Conservation (phyloP, 2,329 filamentous ascomycete genomes). For the Sporothrix variecibatus region DNA sequence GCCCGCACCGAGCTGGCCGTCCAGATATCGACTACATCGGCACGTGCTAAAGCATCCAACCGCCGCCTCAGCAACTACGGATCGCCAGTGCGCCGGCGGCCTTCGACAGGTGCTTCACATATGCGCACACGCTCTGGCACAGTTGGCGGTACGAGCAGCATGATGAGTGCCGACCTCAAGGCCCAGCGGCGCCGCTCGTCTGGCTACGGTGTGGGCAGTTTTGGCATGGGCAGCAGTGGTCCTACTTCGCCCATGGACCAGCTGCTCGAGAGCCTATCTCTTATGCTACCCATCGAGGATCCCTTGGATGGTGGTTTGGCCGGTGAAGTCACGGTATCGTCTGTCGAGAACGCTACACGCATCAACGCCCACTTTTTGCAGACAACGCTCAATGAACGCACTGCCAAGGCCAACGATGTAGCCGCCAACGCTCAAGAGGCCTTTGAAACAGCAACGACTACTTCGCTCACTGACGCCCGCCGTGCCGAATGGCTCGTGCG, state of each 20-base stretch:
- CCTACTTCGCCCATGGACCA: constrained; percentile 48
- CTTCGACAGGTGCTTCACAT: constrained; percentile 38
- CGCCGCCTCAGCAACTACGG: constrained; percentile 33
- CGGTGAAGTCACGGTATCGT: not conserved
- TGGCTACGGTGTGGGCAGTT: constrained; percentile 29
- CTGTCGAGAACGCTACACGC: constrained; percentile 14
- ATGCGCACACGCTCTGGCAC: constrained; percentile 38
- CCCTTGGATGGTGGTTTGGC: constrained; percentile 20
- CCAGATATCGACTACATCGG: constrained; percentile 29
- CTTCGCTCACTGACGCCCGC: constrained; percentile 50
- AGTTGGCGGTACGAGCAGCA: constrained; percentile 15
- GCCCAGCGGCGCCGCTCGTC: constrained; percentile 41
- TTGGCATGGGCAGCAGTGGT: constrained; percentile 38
- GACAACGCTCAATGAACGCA: constrained; percentile 44
- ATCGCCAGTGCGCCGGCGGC: constrained; percentile 41
- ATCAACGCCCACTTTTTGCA: constrained; percentile 34
- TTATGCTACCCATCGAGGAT: constrained; percentile 44
- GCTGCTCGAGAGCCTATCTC: constrained; percentile 51
- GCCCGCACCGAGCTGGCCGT: constrained; percentile 48
- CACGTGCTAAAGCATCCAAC: constrained; percentile 1
- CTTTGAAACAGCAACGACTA: constrained; percentile 48
- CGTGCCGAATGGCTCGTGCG: constrained; percentile 52
- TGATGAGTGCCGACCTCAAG: constrained; percentile 1
- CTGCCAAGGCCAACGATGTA: constrained; percentile 48
- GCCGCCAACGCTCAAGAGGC: constrained; percentile 50